Evolutionary conservation across 78 protist species (phyloP).

Genomic region (Creolimax fragrantissima): DNA sequence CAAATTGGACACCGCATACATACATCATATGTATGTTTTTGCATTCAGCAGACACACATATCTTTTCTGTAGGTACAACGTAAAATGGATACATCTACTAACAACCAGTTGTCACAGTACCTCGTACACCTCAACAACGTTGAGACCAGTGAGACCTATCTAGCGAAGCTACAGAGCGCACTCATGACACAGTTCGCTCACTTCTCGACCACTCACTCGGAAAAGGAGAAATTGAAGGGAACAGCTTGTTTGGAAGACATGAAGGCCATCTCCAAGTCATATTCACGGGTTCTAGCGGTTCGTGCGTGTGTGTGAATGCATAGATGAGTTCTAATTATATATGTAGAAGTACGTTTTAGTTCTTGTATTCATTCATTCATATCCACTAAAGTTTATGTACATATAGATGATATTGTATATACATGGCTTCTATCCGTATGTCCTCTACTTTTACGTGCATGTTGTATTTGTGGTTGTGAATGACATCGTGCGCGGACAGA

Average conservation of each 20-base stretch:
- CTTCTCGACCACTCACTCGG: neutral
- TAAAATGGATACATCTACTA: neutral
- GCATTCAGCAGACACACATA: no score
- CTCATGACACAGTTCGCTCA: neutral
- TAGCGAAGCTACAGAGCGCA: neutral
- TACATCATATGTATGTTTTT: no score
- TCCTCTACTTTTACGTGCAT: no score
- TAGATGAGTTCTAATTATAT: neutral
- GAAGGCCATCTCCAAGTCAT: neutral
- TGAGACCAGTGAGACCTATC: neutral
- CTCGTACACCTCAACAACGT: slow-evolving; percentile 5
- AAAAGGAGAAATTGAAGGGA: neutral
- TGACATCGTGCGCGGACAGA: no score
- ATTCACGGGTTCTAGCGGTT: neutral
- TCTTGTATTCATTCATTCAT: no score
- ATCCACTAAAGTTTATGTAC: no score
- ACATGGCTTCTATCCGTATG: no score
- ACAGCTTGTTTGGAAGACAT: neutral
- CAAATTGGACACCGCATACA: no score
- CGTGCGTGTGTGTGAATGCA: neutral
- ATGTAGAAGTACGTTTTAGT: neutral
- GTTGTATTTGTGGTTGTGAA: no score
- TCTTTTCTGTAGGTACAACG: neutral
- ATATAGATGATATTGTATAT: no score
- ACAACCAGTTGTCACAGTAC: neutral